Evolutionary conservation across 1,284 basidiomycete genomes (phyloP).

Genomic region (Termitomyces sp.): DNA sequence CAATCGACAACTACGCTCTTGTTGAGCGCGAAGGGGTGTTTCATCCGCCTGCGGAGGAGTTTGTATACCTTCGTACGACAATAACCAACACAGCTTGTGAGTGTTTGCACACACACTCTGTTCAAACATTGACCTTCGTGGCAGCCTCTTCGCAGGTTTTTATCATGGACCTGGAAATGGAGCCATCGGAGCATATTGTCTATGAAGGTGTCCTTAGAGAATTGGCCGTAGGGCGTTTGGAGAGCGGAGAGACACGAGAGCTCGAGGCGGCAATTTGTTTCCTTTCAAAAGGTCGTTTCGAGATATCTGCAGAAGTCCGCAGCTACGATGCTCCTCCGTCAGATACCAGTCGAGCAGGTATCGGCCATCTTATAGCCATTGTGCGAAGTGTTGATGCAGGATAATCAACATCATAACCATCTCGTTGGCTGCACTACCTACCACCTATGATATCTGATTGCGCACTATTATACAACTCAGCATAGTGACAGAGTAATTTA

Average conservation of each 20-base stretch:
- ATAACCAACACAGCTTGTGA: constrained; percentile 61
- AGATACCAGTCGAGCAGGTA: constrained; percentile 28
- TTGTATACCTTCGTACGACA: constrained; percentile 48
- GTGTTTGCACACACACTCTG: constrained; percentile 17
- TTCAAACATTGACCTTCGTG: constrained; percentile 5
- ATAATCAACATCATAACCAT: neutral
- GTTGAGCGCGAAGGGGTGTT: constrained; percentile 32
- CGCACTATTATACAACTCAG: constrained; percentile 10
- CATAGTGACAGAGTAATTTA: constrained; percentile 13
- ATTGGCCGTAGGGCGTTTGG: constrained; percentile 54
- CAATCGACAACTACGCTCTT: constrained; percentile 15
- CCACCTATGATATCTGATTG: neutral
- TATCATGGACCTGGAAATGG: constrained; percentile 48
- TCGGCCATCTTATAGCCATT: constrained; percentile 31
- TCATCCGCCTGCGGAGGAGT: constrained; percentile 49
- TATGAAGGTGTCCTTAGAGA: constrained; percentile 63
- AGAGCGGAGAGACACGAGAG: constrained; percentile 45
- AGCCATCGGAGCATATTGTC: constrained; percentile 60
- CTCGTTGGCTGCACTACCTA: neutral
- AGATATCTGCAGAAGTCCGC: constrained; percentile 55
- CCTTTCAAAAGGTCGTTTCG: constrained; percentile 69
- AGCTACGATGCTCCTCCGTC: constrained; percentile 25
- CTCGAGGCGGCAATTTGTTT: constrained; percentile 68
- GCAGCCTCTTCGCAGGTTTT: constrained; percentile 48
- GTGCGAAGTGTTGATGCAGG: constrained; percentile 21